These are phyloP conservation scores for Cudoniella acicularis DNA, from an alignment of 495 filamentous ascomycete species.

Conservation along the genomic window DNA sequence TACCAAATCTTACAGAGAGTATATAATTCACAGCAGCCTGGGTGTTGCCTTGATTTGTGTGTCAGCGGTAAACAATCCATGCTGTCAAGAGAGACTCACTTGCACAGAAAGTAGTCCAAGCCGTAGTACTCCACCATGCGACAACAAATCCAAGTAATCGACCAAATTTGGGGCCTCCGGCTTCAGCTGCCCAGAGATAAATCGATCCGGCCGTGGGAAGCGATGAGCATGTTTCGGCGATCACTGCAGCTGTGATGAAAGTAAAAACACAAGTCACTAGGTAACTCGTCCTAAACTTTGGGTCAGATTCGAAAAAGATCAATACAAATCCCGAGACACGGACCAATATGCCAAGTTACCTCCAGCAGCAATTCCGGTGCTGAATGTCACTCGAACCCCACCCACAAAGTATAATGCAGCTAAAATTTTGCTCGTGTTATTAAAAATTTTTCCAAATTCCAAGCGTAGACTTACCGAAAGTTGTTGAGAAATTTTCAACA, in stretches of 20 bases:
- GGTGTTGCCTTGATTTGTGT: conserved; percentile 34
- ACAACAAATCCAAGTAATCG: conserved; percentile 52
- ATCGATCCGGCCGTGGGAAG: conserved; percentile 54
- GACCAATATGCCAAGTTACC: conserved; percentile 54
- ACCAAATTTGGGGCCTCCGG: conserved; percentile 49
- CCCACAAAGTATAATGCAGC: conserved; percentile 55
- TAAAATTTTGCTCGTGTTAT: too few relatives aligned
- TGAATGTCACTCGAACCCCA: conserved; percentile 53
- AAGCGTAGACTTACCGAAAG: conserved; percentile 51
- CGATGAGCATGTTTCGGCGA: conserved; percentile 54
- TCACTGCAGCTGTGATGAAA: conserved; percentile 53
- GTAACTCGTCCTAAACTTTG: conserved; percentile 56
- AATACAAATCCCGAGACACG: background rate
- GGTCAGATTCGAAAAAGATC: too few relatives aligned
- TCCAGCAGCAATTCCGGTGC: conserved; percentile 53
- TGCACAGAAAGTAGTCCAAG: conserved; percentile 55
- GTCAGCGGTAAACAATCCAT: background rate
- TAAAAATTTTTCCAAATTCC: too few relatives aligned
- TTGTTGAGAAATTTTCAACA: conserved; percentile 53
- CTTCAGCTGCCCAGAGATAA: conserved; percentile 55
- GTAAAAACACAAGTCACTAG: conserved; percentile 53
- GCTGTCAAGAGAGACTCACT: conserved; percentile 23
- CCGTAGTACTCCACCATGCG: conserved; percentile 58
- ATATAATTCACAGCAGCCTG: conserved; percentile 53
- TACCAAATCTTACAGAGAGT: conserved; percentile 38